Evolutionary conservation across 108 stramenopile species (phyloP).

Genomic region (Thalassiosira profunda): DNA sequence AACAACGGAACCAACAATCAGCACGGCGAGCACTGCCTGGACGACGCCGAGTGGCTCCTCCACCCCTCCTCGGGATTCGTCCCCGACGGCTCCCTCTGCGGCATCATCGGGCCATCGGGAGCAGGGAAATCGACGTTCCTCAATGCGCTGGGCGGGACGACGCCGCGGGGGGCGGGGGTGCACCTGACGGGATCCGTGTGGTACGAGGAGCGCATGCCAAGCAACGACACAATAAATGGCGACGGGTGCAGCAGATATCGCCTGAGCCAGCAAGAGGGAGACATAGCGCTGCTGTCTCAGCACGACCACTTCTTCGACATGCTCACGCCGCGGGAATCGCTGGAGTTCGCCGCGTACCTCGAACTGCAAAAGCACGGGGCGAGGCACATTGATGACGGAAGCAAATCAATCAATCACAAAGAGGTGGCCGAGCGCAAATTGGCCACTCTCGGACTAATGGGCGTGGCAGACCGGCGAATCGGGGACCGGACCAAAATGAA

Average conservation of each 20-base stretch:
- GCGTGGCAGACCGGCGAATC: constrained; percentile 58
- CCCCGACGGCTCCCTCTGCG: constrained; percentile 66
- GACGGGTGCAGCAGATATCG: background rate
- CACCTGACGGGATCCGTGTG: constrained; percentile 42
- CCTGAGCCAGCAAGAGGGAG: constrained; percentile 55
- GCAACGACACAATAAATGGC: background rate
- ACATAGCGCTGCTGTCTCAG: constrained; percentile 85
- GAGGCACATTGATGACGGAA: background rate
- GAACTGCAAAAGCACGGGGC: constrained; percentile 48
- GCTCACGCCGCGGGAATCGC: constrained; percentile 83
- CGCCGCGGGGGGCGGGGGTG: constrained; percentile 14
- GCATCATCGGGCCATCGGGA: constrained; percentile 69
- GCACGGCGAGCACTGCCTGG: constrained; percentile 8
- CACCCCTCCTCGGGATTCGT: constrained; percentile 61
- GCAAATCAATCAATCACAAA: constrained; percentile 23
- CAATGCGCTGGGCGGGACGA: constrained; percentile 47
- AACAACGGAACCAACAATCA: background rate
- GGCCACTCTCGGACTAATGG: constrained; percentile 62
- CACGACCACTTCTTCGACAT: constrained; percentile 81
- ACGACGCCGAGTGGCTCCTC: constrained; percentile 45
- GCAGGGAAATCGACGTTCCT: constrained; percentile 74
- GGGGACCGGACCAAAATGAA: constrained; percentile 56
- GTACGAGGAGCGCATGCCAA: constrained; percentile 19
- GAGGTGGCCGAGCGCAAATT: constrained; percentile 49
- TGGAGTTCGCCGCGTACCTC: constrained; percentile 78